Evolutionary conservation across 2,329 filamentous ascomycete species (phyloP).

Genomic region (Ascosphaera acerosa): DNA sequence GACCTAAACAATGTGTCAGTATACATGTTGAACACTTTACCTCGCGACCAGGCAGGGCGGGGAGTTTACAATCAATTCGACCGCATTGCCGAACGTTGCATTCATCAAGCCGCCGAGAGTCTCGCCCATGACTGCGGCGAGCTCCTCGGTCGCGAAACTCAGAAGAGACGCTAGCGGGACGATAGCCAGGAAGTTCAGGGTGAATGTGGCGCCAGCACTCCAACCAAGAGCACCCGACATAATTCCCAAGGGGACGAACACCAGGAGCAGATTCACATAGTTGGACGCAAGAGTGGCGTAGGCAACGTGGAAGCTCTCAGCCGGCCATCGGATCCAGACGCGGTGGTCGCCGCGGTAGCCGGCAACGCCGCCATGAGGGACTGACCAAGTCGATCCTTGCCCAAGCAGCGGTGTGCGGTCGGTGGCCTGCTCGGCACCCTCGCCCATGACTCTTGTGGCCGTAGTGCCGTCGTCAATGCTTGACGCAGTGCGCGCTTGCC

Average conservation of each 20-base stretch:
- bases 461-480: neutral
- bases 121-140: slow-evolving; percentile 34
- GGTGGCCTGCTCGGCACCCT: neutral
- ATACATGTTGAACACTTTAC: slow-evolving; percentile 46
- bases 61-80: slow-evolving; percentile 44
- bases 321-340: slow-evolving; percentile 17
- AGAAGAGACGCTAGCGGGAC: slow-evolving; percentile 35
- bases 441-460: neutral
- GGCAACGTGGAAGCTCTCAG: slow-evolving; percentile 15
- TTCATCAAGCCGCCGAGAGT: slow-evolving; percentile 38
- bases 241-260: slow-evolving; percentile 40
- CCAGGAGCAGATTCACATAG: slow-evolving; percentile 33
- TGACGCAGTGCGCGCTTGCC: slow-evolving; percentile 1
- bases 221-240: slow-evolving; percentile 33
- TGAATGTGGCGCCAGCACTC: slow-evolving; percentile 32
- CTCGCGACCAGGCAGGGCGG: slow-evolving; percentile 20
- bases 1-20: slow-evolving; percentile 29
- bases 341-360: slow-evolving; percentile 13
- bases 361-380: slow-evolving; percentile 4
- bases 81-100: slow-evolving; percentile 40
- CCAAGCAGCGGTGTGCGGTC: slow-evolving; percentile 1
- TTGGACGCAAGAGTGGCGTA: slow-evolving; percentile 22
- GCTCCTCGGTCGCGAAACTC: slow-evolving; percentile 38
- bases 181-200: slow-evolving; percentile 38
- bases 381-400: slow-evolving; percentile 3